Evolutionary conservation across 352 stramenopile genomes (phyloP).

Genomic region (Pythium rhizo-oryzae): DNA sequence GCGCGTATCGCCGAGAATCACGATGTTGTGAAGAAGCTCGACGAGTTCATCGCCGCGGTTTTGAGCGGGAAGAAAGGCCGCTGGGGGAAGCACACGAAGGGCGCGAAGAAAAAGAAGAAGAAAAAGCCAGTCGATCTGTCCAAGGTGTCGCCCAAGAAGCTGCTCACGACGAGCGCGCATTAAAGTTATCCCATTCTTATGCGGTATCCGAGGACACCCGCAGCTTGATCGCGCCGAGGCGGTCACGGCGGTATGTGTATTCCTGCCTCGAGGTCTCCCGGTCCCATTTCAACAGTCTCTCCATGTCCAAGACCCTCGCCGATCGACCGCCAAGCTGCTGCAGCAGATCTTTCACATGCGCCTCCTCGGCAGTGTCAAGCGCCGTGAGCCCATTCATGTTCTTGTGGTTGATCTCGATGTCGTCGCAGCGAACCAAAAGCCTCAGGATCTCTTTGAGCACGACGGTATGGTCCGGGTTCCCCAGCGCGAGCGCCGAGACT

Average conservation of each 20-base stretch:
- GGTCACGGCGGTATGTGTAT: constrained; percentile 42
- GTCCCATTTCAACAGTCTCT: constrained; percentile 56
- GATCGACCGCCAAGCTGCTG: constrained; percentile 42
- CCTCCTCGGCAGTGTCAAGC: constrained; percentile 53
- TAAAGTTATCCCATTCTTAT: constrained; percentile 1
- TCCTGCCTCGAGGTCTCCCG: constrained; percentile 51
- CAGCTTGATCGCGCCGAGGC: constrained; percentile 36
- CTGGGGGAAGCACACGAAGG: constrained; percentile 30
- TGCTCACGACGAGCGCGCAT: constrained; percentile 37
- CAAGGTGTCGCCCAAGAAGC: constrained; percentile 46
- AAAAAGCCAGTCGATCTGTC: constrained; percentile 33
- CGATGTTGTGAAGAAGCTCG: constrained; percentile 60
- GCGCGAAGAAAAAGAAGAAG: constrained; percentile 37
- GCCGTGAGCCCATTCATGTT: constrained; percentile 69
- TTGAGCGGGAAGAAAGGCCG: constrained; percentile 35
- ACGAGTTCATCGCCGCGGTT: constrained; percentile 48
- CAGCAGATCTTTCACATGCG: constrained; percentile 48
- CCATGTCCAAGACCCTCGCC: constrained; percentile 45
- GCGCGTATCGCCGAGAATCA: constrained; percentile 68
- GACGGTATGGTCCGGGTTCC: constrained; percentile 6
- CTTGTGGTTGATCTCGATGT: constrained; percentile 70
- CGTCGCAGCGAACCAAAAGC: constrained; percentile 29
- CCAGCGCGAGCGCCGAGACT: constrained; percentile 51
- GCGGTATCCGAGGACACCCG: constrained; percentile 4
- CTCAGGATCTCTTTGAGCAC: constrained; percentile 41